Evolutionary conservation across 495 filamentous ascomycete genomes (phyloP).

Genomic region (Glarea lozoyensis): DNA sequence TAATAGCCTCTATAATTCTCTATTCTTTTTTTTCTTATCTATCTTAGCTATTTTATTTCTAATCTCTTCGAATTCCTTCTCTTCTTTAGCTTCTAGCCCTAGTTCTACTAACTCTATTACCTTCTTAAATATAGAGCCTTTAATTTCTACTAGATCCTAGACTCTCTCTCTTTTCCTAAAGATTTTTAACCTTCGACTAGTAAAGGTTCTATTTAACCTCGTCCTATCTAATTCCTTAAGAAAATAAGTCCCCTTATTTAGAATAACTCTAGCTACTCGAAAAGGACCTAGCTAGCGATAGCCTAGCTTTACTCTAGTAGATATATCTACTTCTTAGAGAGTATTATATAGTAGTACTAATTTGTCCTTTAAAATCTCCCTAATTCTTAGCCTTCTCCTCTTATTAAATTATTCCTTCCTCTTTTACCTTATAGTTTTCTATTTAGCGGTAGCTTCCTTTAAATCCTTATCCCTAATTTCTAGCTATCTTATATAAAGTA

Average conservation of each 20-base stretch:
- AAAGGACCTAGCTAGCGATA: slow-evolving; percentile 1
- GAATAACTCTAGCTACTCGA: neutral
- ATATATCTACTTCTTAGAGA: neutral
- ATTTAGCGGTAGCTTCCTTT: neutral
- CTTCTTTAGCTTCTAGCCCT: no score
- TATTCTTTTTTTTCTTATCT: no score
- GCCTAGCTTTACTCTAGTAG: neutral
- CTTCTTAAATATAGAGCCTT: no score
- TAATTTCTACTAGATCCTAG: neutral
- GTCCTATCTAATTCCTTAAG: neutral
- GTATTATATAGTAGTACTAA: slow-evolving; percentile 1
- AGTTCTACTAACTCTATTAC: no score
- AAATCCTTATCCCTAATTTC: neutral
- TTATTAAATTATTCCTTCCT: neutral
- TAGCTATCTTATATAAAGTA: neutral
- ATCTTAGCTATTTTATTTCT: no score
- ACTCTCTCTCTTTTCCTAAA: neutral
- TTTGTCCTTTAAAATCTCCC: neutral
- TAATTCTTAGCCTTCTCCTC: neutral
- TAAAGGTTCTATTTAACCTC: neutral
- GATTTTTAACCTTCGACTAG: neutral
- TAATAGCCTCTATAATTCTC: no score
- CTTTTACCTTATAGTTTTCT: neutral
- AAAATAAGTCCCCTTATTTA: neutral
- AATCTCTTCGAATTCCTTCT: no score